Conservation (phyloP, 2,329 filamentous ascomycete genomes). For the Talaromyces sp. region DNA sequence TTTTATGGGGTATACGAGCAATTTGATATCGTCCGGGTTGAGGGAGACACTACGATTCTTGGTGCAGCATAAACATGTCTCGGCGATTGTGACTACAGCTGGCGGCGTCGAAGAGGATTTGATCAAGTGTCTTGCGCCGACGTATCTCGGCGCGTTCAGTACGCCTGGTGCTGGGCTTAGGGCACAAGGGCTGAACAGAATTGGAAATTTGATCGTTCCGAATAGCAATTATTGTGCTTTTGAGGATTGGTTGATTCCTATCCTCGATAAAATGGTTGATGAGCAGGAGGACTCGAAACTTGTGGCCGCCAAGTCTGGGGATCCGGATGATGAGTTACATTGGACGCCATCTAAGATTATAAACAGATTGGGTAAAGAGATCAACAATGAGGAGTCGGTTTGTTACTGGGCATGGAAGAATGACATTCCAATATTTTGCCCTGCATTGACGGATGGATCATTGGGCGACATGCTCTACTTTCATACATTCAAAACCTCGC, state of each 20-base stretch:
- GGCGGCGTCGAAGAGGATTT: conserved; percentile 96
- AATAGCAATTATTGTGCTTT: conserved; percentile 98
- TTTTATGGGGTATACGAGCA: conserved; percentile 96
- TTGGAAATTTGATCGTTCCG: conserved; percentile 91
- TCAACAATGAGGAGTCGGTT: conserved; percentile 85
- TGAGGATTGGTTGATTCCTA: conserved; percentile 95
- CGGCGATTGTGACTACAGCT: conserved; percentile 89
- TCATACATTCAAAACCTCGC: conserved; percentile 88
- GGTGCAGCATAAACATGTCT: conserved; percentile 87
- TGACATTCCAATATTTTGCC: conserved; percentile 94
- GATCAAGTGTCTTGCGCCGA: conserved; percentile 95
- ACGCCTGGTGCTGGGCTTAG: conserved; percentile 74
- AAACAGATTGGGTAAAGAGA: conserved; percentile 83
- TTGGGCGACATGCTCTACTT: conserved; percentile 98
- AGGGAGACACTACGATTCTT: conserved; percentile 89
- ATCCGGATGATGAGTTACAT: conserved; percentile 64
- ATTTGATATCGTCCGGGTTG: conserved; percentile 93
- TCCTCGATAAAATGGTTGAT: conserved; percentile 87
- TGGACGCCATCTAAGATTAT: conserved; percentile 97
- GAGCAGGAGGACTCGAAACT: conserved; percentile 82
- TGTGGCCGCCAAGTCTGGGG: conserved; percentile 41
- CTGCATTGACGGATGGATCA: conserved; percentile 90
- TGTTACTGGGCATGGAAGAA: conserved; percentile 99
- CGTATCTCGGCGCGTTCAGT: conserved; percentile 85
- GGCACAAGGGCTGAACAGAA: conserved; percentile 84